These are phyloP conservation scores for Phytophthora europaea DNA, from an alignment of 352 stramenopile species.

Conservation along the genomic window DNA sequence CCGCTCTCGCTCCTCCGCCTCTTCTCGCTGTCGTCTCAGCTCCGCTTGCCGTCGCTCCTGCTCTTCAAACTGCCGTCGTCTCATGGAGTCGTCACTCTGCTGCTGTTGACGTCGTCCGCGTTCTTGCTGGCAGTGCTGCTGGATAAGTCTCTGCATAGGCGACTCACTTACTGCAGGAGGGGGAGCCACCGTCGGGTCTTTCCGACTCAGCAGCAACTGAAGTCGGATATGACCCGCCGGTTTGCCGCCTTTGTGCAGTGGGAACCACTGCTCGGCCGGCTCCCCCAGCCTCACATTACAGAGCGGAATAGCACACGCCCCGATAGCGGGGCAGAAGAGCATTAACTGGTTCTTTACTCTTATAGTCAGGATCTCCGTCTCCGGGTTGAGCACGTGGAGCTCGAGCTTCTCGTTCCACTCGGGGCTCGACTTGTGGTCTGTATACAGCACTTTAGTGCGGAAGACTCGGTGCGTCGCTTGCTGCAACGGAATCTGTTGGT, in stretches of 20 bases:
- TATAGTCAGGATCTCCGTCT: conserved; percentile 68
- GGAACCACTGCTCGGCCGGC: conserved; percentile 70
- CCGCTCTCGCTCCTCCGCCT: conserved; percentile 22
- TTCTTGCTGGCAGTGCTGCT: conserved; percentile 41
- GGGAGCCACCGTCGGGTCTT: conserved; percentile 11
- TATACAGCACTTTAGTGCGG: conserved; percentile 62
- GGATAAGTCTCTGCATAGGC: conserved; percentile 32
- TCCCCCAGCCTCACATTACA: conserved; percentile 52
- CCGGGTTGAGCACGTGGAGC: conserved; percentile 57
- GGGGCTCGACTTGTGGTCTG: conserved; percentile 48
- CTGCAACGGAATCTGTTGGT: conserved; percentile 4
- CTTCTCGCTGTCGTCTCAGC: conserved; percentile 15
- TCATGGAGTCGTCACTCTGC: conserved; percentile 10
- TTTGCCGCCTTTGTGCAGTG: conserved; percentile 57
- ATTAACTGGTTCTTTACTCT: conserved; percentile 76
- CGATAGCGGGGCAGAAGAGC: conserved; percentile 66
- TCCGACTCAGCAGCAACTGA: conserved; percentile 50
- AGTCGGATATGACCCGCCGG: conserved; percentile 59
- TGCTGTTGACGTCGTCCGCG: conserved; percentile 19
- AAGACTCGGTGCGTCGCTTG: conserved; percentile 54
- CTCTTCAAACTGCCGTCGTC: conserved; percentile 37
- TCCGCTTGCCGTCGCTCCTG: conserved; percentile 24
- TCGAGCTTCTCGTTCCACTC: conserved; percentile 86
- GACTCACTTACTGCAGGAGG: conserved; percentile 32
- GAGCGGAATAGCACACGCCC: conserved; percentile 64